Evolutionary conservation across 176 grass and related monocot genomes (phyloP), one percentile per base, ranked within the genome.

Genomic region (Bothriochloa decipiens): DNA sequence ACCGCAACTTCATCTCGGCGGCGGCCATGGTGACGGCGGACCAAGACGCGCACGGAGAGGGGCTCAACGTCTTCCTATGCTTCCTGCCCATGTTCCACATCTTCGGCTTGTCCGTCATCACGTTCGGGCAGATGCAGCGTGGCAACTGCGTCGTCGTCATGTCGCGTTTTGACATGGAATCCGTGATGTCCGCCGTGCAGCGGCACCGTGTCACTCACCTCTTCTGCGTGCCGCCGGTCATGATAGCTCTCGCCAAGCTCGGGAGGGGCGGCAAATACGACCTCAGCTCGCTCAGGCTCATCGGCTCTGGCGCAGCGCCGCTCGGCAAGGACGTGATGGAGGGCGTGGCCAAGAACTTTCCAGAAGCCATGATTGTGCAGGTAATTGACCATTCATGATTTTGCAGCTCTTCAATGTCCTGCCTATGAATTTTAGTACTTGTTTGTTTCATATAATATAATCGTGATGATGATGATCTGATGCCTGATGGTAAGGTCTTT

Each of bases 61-160:
- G 77, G 0, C 91, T 67, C 25, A 95, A 93, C 76, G 88, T 90
- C 11, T 95, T 91, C 91, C 82, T 98, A 80, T 98, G 96, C 90
- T 98, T 98, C 89, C 80, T 98, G 14, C 96, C 96, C 57, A 98
- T 98, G 96, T 98, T 98, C 79, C 96, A 98, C 82, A 90, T 98
- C 52, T 98, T 98, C 66, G 96, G 96, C 53, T 61, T 98, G 39
- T 64, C 87, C 47, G 72, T 94, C 64, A 79, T 98, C 85, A 87
- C 96, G 29, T 95, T 61, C 75, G 93, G 16, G 25, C 96, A 98
- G 81, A 58, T 98, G 87, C 72, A 74, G 78, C 85, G 96, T 63
- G 93, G 93, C 22, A 95, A 98, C 74, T 32, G 68, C 46, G 3
- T 98, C 63, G 87, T 98, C 45, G 85, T 75, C 18, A 95, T 98